Base-by-base conservation (phyloP, 2,329 filamentous ascomycete species). In the Lecanicillium sp. region DNA sequence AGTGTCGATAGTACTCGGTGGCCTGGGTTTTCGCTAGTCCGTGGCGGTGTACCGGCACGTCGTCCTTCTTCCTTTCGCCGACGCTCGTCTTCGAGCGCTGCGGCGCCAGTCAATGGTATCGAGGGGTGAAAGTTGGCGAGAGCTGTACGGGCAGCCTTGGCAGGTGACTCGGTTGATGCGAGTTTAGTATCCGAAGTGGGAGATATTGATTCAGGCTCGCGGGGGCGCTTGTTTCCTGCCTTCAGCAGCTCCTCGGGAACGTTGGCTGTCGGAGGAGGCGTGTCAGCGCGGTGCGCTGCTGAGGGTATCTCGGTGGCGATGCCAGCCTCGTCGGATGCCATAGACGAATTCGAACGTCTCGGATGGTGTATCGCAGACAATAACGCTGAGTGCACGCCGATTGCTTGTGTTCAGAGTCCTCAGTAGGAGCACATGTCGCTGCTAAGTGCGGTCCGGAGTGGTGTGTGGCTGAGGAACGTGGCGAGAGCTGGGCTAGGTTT, bases 1-100 rank as follows among this genome's bases (percentile, higher is more conserved):
- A 79, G 60, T 15, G 71, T 71, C 16, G 67, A 63, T 20, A 79
- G 58, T 22, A 66, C 71, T 43, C 62, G 67, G 38, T 74, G 71
- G n/a, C 64, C 63, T 15, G 72, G 68, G 38, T 75, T 74, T 29
- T 75, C 70, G 52, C 64, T 75, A 35, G 62, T 65, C 27, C 63
- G 64, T 28, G 63, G 58, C 37, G 63, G 59, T 36, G 64, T 62
- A 36, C 57, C 55, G 38, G 54, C 14, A 4, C 11, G 19, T n/a
- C 29, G 16, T 37, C 36, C 36, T 31, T 43, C 33, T 2, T 22
- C 28, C n/a, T 17, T 20, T 20, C 29, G 33, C 11, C 34, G 35
- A 15, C 37, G 41, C 28, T 52, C 47, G 36, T 54, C 53, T 50
- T 71, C 71, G 28, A 74, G 55, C 37, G 71, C 72, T 40, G 68